phyloP scores from a whole-genome alignment of 2,329 filamentous ascomycete genomes.

The Aspergillus unguis region DNA sequence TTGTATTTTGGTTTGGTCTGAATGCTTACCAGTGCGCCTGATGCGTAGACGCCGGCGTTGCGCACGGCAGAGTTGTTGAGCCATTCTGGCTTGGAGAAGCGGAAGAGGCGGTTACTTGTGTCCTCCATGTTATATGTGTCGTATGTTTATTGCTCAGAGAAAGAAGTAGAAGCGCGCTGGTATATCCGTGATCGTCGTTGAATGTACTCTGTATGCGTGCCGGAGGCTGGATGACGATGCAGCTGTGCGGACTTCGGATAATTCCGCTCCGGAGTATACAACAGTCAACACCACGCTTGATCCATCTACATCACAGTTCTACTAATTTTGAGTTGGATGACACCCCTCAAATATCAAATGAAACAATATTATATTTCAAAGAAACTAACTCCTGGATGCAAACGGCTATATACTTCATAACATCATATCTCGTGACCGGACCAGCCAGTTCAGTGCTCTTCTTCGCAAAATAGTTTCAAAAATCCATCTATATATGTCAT shows the following conservation, averaged over 20 bases:
- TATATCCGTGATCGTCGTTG: not conserved
- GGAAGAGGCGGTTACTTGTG: conserved; percentile 59
- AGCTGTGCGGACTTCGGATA: conserved; percentile 20
- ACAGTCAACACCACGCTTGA: not conserved
- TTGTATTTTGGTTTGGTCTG: not conserved
- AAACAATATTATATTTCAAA: not conserved
- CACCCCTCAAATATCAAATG: too few relatives aligned
- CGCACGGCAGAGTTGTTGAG: conserved; percentile 62
- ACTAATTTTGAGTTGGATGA: not conserved
- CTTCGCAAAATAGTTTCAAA: conserved; percentile 41
- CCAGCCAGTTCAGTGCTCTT: conserved; percentile 28
- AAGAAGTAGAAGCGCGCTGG: not conserved
- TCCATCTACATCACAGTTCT: not conserved
- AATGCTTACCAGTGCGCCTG: conserved; percentile 60
- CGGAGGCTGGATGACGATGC: conserved; percentile 19
- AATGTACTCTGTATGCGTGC: not conserved
- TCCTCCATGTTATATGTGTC: conserved; percentile 32
- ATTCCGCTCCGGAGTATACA: conserved; percentile 14
- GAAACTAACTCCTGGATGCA: conserved; percentile 1
- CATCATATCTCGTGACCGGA: conserved; percentile 20
- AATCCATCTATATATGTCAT: conserved; percentile 43
- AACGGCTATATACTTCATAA: conserved; percentile 20
- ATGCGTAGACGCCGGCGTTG: conserved; percentile 63
- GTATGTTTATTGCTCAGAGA: not conserved
- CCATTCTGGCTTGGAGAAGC: conserved; percentile 65